Evolutionary conservation across 2,329 filamentous ascomycete species (phyloP).

Genomic region (Microcyclospora tardicrescens): DNA sequence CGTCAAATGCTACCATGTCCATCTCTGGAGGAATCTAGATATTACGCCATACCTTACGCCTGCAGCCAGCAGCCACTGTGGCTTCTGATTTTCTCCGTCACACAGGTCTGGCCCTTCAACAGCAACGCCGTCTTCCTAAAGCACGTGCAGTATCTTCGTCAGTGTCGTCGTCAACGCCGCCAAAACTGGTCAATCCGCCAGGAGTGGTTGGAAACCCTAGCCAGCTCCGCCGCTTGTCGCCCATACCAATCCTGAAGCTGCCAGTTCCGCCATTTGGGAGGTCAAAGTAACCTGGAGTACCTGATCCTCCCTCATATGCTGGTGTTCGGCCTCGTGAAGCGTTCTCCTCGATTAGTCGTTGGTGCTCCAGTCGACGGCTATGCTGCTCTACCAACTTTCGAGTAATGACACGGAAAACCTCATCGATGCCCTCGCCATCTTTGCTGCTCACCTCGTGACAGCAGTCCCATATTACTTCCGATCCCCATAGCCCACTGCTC

Average conservation of each 20-base stretch:
- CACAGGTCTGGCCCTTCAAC: slow-evolving; percentile 4
- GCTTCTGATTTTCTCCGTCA: too few relatives aligned
- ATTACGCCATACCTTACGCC: too few relatives aligned
- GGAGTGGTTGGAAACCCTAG: slow-evolving; percentile 43
- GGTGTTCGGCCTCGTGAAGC: slow-evolving; percentile 30
- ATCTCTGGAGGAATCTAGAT: too few relatives aligned
- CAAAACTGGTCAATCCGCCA: slow-evolving; percentile 19
- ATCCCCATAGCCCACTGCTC: slow-evolving; percentile 69
- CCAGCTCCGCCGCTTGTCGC: slow-evolving; percentile 55
- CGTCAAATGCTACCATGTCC: too few relatives aligned
- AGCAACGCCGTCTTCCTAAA: slow-evolving; percentile 15
- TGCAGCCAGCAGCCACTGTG: too few relatives aligned
- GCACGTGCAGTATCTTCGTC: slow-evolving; percentile 13
- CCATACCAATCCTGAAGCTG: slow-evolving; percentile 46
- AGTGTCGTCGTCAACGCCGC: slow-evolving; percentile 12
- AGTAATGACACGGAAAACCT: slow-evolving; percentile 85
- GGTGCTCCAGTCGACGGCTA: slow-evolving; percentile 41
- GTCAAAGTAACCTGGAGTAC: slow-evolving; percentile 36
- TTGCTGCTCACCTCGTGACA: slow-evolving; percentile 95
- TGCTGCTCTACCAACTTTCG: slow-evolving; percentile 69
- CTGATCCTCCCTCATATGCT: slow-evolving; percentile 22
- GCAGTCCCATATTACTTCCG: slow-evolving; percentile 84
- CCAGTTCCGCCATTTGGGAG: slow-evolving; percentile 35
- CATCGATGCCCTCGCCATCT: slow-evolving; percentile 88
- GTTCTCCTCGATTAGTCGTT: slow-evolving; percentile 31